These are phyloP conservation scores for Capsicum pubescens DNA, from an alignment of 257 asterid species.

Conservation along the genomic window DNA sequence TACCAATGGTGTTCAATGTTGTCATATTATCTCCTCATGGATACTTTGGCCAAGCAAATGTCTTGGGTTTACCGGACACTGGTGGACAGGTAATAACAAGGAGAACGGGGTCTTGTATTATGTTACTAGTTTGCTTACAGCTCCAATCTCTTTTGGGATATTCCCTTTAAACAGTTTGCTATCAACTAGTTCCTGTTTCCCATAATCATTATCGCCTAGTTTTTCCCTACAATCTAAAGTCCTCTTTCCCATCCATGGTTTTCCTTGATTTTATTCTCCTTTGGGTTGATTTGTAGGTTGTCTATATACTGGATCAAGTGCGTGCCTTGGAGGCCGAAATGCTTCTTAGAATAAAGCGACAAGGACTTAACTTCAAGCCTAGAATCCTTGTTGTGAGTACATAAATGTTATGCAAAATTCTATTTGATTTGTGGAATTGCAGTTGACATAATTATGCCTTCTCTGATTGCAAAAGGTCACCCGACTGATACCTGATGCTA, in stretches of 20 bases:
- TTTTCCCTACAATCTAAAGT: not conserved
- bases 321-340: constrained; percentile 96
- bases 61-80: constrained; percentile 97
- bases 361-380: constrained; percentile 81
- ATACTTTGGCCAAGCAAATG: constrained; percentile 98
- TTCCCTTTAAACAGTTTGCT: not conserved
- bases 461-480: constrained; percentile 64
- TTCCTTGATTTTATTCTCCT: constrained; percentile 22
- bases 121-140: not conserved
- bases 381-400: constrained; percentile 75
- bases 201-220: not conserved
- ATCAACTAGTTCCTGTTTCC: not conserved
- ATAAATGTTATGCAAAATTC: not conserved
- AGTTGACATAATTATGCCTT: constrained; percentile 15
- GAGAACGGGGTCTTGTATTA: constrained; percentile 21
- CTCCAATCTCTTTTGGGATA: not conserved
- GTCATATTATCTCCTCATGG: constrained; percentile 91
- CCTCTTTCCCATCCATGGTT: not conserved
- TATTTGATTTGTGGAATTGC: not conserved
- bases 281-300: constrained; percentile 57
- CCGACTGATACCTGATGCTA: constrained; percentile 95
- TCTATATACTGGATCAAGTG: constrained; percentile 96
- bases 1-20: constrained; percentile 96
- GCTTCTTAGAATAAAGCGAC: constrained; percentile 83
- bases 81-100: constrained; percentile 89